These are phyloP conservation scores for Solanum corneliomulleri DNA, from an alignment of 257 asterid species.

Conservation along the genomic window DNA sequence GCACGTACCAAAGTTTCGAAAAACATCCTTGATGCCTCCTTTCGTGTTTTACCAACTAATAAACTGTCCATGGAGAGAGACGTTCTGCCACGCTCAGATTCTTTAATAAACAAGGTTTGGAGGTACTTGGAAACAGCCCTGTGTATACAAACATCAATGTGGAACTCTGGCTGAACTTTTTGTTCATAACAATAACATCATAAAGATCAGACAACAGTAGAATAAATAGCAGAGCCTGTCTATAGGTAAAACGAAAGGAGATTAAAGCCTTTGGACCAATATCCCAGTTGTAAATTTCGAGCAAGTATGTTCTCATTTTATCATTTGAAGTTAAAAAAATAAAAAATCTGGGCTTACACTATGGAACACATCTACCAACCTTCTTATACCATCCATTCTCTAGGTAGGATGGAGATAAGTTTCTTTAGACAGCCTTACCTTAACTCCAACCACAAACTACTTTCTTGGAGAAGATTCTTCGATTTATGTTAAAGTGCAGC, in stretches of 20 bases:
- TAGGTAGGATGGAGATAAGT: neutral
- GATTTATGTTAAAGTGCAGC: neutral
- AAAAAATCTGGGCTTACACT: neutral
- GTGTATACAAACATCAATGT: neutral
- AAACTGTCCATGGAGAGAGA: slow-evolving; percentile 55
- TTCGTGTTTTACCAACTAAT: slow-evolving; percentile 72
- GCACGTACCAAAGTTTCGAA: slow-evolving; percentile 79
- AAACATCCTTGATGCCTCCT: slow-evolving; percentile 96
- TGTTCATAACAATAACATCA: neutral
- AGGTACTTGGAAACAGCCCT: slow-evolving; percentile 96
- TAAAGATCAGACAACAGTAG: neutral
- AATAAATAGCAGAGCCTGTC: neutral
- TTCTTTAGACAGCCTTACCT: neutral
- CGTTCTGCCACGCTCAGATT: slow-evolving; percentile 49
- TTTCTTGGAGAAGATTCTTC: neutral
- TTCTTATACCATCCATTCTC: neutral
- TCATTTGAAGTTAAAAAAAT: neutral
- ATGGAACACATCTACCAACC: neutral
- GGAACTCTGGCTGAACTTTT: neutral
- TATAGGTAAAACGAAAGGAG: neutral
- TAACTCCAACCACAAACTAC: neutral
- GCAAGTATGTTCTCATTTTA: neutral
- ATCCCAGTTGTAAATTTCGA: neutral
- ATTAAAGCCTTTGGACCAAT: neutral
- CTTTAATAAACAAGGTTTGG: slow-evolving; percentile 54